phyloP scores from a whole-genome alignment of 305 asterid species.

The Fraxinus dipetala region DNA sequence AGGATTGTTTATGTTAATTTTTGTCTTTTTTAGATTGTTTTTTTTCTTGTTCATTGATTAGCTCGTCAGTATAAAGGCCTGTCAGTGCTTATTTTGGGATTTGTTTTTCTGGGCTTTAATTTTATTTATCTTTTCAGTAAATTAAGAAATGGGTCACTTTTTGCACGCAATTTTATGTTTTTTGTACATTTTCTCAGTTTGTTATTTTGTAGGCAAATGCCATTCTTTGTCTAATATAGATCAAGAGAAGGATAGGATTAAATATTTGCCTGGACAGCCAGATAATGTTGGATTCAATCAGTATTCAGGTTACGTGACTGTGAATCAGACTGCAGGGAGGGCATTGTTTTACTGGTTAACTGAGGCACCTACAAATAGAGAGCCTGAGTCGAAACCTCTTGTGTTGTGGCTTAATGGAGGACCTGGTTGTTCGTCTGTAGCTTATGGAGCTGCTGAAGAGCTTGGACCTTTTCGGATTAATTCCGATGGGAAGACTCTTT shows the following conservation, averaged over 20 bases:
- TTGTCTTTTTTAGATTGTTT: constrained; percentile 21
- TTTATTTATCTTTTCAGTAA: background rate
- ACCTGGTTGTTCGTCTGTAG: constrained; percentile 97
- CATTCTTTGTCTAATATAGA: constrained; percentile 42
- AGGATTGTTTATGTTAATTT: constrained; percentile 24
- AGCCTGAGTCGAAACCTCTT: constrained; percentile 72
- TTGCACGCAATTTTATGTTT: constrained; percentile 19
- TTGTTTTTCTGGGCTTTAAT: constrained; percentile 30
- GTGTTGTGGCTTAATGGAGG: constrained; percentile 98
- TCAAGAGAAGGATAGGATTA: constrained; percentile 69
- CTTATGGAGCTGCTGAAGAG: constrained; percentile 93
- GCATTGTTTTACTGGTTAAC: constrained; percentile 89
- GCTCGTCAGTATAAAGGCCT: constrained; percentile 21
- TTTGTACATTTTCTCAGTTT: constrained; percentile 39
- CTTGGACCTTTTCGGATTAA: constrained; percentile 84
- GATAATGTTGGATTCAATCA: constrained; percentile 59
- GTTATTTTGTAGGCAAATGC: constrained; percentile 40
- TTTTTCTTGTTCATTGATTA: constrained; percentile 17
- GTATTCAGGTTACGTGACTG: constrained; percentile 85
- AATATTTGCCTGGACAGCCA: constrained; percentile 81
- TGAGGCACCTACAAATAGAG: constrained; percentile 56
- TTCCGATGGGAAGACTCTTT: constrained; percentile 78
- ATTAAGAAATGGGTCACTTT: constrained; percentile 41
- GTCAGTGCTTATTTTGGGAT: constrained; percentile 17
- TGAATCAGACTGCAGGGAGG: constrained; percentile 68